Base-by-base conservation (phyloP, 2,329 filamentous ascomycete genomes). In the Alternaria brassicicola region DNA sequence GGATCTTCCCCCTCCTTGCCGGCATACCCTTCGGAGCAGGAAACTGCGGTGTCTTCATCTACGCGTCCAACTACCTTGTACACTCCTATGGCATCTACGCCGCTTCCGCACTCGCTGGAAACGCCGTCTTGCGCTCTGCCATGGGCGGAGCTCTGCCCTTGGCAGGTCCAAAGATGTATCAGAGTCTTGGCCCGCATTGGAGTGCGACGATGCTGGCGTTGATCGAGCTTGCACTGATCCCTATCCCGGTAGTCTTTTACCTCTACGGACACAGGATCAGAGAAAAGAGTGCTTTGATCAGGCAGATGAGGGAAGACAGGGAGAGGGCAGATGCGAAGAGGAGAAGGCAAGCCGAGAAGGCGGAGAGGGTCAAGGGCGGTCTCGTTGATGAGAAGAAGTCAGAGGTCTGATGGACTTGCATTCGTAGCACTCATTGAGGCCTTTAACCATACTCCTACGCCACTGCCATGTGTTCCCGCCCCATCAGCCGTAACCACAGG, bases 181-280 rank as follows among this genome's bases (percentile, higher is more conserved):
- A 56, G 1, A 79, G 81, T 0, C 79, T 96, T 9, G 88, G 89
- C 0, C 87, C 91, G 0, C 89, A 91, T 61, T 95, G 91, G 91
- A 88, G 90, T 0, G 90, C 89, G 0, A 93, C 90, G 0, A 78
- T 95, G 45, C 80, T 95, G 3, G 91, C 89, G 0, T 69, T 93
- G 51, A 78, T 96, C 2, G 90, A 94, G 67, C 85, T 92, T 2
- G 79, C 82, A 0, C 85, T 92, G 68, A 89, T 95, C 15, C 91
- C 92, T 0, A 93, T 95, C 45, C 92, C 92, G 0, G 84, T 94
- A 55, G 81, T 92, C 0, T 95, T 96, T 69, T 95, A 92, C 76
- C 80, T 71, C 39, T 86, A 87, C 64, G 83, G 85, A 2, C 74
- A 83, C 46, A 82, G 80, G 73, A 87, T 89, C 62, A 75, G 87